These are phyloP conservation scores for Ulota crispa DNA, from an alignment of 225 moss, liverwort and hornwort species.

Conservation along the genomic window DNA sequence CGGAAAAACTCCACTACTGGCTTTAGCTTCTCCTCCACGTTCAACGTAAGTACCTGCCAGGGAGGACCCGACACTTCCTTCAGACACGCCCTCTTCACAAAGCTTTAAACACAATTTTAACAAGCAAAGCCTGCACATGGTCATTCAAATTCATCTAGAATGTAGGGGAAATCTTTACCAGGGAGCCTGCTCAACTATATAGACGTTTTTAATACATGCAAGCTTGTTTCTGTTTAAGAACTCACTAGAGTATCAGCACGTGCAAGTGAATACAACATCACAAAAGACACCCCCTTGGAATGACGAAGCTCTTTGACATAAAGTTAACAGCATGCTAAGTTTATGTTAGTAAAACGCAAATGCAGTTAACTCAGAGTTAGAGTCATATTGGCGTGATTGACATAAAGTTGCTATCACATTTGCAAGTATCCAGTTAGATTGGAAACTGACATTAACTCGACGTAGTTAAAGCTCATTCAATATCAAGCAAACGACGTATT, in stretches of 20 bases:
- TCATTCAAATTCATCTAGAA: conserved; percentile 12
- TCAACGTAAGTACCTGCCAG: conserved; percentile 73
- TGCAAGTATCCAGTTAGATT: not conserved
- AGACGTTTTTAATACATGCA: conserved; percentile 4
- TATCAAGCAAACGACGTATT: not conserved
- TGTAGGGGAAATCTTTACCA: not conserved
- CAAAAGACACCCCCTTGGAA: not conserved
- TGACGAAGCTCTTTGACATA: not conserved
- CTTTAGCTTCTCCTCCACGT: conserved; percentile 76
- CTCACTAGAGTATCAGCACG: not conserved
- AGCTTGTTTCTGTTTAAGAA: not conserved
- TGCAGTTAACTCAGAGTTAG: not conserved
- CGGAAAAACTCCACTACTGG: conserved; percentile 81
- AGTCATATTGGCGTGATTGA: not conserved
- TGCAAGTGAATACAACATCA: not conserved
- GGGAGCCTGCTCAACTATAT: not conserved
- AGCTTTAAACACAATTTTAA: not conserved
- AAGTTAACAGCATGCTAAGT: not conserved
- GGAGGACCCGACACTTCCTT: conserved; percentile 9
- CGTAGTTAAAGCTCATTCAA: not conserved
- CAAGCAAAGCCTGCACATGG: not conserved
- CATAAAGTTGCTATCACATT: not conserved
- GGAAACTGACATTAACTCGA: not conserved
- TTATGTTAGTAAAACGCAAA: not conserved
- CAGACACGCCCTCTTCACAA: conserved; percentile 8